phyloP scores from a whole-genome alignment of 768 basidiomycete genomes.

The Flagelloscypha sp. region DNA sequence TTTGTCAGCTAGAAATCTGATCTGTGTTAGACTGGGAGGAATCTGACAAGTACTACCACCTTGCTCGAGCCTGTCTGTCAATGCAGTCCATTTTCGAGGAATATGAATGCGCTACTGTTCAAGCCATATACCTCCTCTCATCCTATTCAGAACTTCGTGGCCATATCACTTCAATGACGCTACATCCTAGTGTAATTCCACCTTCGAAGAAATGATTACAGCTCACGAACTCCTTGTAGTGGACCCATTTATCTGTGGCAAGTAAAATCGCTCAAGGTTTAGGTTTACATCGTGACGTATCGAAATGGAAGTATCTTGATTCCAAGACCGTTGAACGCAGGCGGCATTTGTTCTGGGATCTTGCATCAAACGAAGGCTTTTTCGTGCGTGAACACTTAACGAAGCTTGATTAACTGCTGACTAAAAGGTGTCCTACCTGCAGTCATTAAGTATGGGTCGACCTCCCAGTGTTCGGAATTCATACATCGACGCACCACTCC shows the following conservation, averaged over 20 bases:
- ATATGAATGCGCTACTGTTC: constrained; percentile 45
- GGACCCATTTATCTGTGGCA: constrained; percentile 44
- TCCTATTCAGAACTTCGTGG: too few relatives aligned
- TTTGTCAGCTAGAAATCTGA: not conserved
- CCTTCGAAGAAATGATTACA: too few relatives aligned
- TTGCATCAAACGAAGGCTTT: constrained; percentile 33
- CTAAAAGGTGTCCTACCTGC: constrained; percentile 5
- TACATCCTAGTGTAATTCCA: too few relatives aligned
- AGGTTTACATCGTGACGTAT: constrained; percentile 16
- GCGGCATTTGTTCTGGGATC: constrained; percentile 62
- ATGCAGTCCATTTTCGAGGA: constrained; percentile 43
- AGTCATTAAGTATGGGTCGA: constrained; percentile 54
- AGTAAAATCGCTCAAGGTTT: constrained; percentile 56
- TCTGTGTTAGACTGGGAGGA: constrained; percentile 30
- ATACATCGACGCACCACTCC: constrained; percentile 55
- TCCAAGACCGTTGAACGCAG: constrained; percentile 53
- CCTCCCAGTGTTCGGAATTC: constrained; percentile 52
- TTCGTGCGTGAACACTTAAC: constrained; percentile 41
- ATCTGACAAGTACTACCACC: constrained; percentile 37
- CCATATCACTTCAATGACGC: too few relatives aligned
- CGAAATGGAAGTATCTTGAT: constrained; percentile 40
- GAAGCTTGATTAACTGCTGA: too few relatives aligned
- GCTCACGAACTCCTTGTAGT: constrained; percentile 24
- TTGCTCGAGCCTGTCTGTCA: constrained; percentile 37
- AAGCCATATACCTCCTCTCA: constrained; percentile 39